phyloP scores from a whole-genome alignment of 2,329 filamentous ascomycete genomes.

The Sarocladium oryzae region DNA sequence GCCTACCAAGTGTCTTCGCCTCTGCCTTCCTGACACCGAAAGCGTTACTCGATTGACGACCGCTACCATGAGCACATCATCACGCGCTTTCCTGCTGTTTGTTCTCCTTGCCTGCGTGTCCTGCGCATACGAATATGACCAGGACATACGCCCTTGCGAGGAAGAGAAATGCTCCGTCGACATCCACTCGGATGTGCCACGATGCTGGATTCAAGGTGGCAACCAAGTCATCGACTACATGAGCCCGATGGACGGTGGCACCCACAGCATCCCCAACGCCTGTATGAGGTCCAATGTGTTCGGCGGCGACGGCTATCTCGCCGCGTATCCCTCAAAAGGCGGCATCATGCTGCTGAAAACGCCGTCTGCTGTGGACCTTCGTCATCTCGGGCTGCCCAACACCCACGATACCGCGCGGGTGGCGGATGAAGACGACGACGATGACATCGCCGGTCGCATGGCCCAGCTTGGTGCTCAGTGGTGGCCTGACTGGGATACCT shows the following conservation, averaged over 20 bases:
- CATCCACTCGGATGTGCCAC: background rate
- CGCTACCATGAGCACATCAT: background rate
- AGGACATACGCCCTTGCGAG: background rate
- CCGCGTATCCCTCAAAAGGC: background rate
- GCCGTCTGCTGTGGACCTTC: slow-evolving; percentile 1
- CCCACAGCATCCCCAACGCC: background rate
- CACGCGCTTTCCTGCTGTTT: background rate
- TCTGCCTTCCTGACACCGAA: background rate
- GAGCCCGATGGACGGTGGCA: background rate
- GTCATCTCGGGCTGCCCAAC: slow-evolving; percentile 1
- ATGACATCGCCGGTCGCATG: slow-evolving; percentile 9
- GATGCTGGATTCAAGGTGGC: background rate
- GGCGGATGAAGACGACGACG: slow-evolving; percentile 6
- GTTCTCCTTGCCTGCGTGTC: background rate
- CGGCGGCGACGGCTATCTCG: background rate
- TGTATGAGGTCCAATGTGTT: background rate
- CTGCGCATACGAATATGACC: background rate
- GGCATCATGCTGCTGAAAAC: background rate
- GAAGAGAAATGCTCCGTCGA: background rate
- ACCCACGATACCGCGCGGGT: slow-evolving; percentile 1
- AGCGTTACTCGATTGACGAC: background rate
- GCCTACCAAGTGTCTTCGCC: background rate
- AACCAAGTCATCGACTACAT: background rate
- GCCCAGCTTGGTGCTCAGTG: slow-evolving; percentile 8
- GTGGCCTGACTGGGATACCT: slow-evolving; percentile 9